phyloP scores from a whole-genome alignment of 257 asterid genomes.

The Asclepias syriaca region DNA sequence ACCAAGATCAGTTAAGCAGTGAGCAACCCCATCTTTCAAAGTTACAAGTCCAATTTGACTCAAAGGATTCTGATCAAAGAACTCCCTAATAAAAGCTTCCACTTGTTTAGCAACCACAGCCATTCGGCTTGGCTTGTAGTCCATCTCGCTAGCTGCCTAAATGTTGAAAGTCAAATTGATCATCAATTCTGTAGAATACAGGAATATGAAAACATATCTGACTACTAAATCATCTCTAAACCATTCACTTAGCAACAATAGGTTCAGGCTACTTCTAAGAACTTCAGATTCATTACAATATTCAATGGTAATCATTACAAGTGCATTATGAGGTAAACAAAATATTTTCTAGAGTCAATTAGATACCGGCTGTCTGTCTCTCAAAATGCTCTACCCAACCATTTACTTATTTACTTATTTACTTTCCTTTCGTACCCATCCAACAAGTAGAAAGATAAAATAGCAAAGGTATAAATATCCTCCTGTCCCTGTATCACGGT shows the following conservation, averaged over 20 bases:
- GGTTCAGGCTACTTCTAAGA: background rate
- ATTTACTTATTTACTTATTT: background rate
- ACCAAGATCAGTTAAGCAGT: slow-evolving; percentile 82
- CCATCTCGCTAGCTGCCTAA: slow-evolving; percentile 85
- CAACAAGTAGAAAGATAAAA: slow-evolving; percentile 1
- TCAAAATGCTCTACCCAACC: background rate
- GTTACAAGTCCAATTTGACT: slow-evolving; percentile 80
- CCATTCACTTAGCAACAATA: background rate
- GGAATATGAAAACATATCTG: background rate
- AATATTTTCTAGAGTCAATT: background rate
- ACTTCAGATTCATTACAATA: background rate
- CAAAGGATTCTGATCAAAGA: slow-evolving; percentile 87
- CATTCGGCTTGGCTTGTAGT: slow-evolving; percentile 92
- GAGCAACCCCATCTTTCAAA: slow-evolving; percentile 82
- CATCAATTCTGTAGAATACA: slow-evolving; percentile 6
- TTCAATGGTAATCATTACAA: background rate
- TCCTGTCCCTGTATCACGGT: background rate
- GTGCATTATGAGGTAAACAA: background rate
- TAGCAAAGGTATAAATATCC: background rate
- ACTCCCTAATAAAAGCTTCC: slow-evolving; percentile 90
- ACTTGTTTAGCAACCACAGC: slow-evolving; percentile 78
- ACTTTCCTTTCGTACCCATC: background rate
- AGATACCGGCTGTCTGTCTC: background rate
- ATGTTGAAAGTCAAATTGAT: slow-evolving; percentile 23
- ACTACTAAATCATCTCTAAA: background rate